A percentile compares a stretch with the other conserved stretches of the same genome.
phyloP scores from a whole-genome alignment of 1,139 yeast species.

The Hansenula lynferdii region DNA sequence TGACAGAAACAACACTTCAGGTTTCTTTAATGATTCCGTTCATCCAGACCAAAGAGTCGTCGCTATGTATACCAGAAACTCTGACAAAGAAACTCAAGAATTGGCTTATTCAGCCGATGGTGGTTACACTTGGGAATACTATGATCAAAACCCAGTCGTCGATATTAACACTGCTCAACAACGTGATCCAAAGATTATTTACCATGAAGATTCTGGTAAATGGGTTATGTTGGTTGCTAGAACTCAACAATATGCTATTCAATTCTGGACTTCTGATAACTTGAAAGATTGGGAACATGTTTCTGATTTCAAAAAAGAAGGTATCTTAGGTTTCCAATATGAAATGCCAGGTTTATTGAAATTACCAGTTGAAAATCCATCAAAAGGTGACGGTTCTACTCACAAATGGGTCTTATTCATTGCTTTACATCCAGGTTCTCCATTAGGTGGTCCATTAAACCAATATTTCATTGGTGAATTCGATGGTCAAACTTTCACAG shows the following conservation, averaged over 20 bases:
- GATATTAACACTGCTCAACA: constrained; percentile 28
- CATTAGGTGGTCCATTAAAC: constrained; percentile 32
- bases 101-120: constrained; percentile 33
- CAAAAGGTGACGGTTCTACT: constrained; percentile 2
- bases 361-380: constrained; percentile 22
- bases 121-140: constrained; percentile 29
- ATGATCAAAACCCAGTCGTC: constrained; percentile 29
- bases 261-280: constrained; percentile 28
- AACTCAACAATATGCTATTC: constrained; percentile 29
- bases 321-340: constrained; percentile 32
- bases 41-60: constrained; percentile 28
- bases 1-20: constrained; percentile 32
- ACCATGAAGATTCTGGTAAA: constrained; percentile 27
- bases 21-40: constrained; percentile 25
- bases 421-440: constrained; percentile 34
- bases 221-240: constrained; percentile 35
- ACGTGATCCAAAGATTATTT: constrained; percentile 37
- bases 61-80: constrained; percentile 30
- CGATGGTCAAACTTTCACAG: constrained; percentile 29
- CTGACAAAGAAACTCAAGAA: constrained; percentile 26
- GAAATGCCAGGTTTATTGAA: constrained; percentile 33
- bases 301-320: constrained; percentile 26
- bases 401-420: constrained; percentile 31
- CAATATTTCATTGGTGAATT: constrained; percentile 36
- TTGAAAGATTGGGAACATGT: constrained; percentile 27